Percentiles rank a stretch among this genome's conserved stretches.
Conservation (phyloP, 202 grass and related monocot genomes). For the Brachypodium distachyon region DNA sequence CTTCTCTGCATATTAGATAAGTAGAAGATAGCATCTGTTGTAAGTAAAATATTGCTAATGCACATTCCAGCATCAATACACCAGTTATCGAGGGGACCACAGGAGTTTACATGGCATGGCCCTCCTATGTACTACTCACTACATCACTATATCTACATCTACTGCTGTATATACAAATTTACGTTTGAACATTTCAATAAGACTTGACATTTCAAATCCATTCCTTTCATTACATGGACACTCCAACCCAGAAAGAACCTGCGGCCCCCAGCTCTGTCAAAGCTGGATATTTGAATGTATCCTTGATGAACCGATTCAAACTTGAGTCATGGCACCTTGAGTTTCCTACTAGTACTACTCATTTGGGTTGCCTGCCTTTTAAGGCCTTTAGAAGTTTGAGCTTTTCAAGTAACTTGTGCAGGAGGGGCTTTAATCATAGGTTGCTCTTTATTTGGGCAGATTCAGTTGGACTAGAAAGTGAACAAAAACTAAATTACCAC, state of each 20-base stretch:
- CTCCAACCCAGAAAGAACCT: not conserved
- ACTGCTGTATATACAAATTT: not conserved
- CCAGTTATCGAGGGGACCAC: not conserved
- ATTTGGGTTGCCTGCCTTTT: conserved; percentile 41
- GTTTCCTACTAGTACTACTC: conserved; percentile 6
- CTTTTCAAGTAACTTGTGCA: conserved; percentile 34
- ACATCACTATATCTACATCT: not conserved
- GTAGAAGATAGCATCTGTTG: conserved; percentile 4
- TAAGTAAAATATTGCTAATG: conserved; percentile 25
- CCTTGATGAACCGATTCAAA: conserved; percentile 34
- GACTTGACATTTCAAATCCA: conserved; percentile 24
- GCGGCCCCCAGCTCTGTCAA: not conserved
- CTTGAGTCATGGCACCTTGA: conserved; percentile 33
- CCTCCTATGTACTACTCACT: not conserved
- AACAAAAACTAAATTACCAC: conserved; percentile 9
- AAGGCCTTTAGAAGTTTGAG: conserved; percentile 43
- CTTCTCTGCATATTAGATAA: conserved; percentile 20
- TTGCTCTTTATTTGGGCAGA: conserved; percentile 31
- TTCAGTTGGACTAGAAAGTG: conserved; percentile 31
- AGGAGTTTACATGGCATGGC: not conserved
- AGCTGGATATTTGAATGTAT: not conserved
- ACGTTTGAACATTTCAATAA: not conserved
- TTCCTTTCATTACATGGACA: not conserved
- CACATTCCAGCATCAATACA: conserved; percentile 10
- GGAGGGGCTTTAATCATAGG: conserved; percentile 26